Evolutionary conservation across 1,284 basidiomycete species (phyloP).

Genomic region (Austroboletus rostrupii): DNA sequence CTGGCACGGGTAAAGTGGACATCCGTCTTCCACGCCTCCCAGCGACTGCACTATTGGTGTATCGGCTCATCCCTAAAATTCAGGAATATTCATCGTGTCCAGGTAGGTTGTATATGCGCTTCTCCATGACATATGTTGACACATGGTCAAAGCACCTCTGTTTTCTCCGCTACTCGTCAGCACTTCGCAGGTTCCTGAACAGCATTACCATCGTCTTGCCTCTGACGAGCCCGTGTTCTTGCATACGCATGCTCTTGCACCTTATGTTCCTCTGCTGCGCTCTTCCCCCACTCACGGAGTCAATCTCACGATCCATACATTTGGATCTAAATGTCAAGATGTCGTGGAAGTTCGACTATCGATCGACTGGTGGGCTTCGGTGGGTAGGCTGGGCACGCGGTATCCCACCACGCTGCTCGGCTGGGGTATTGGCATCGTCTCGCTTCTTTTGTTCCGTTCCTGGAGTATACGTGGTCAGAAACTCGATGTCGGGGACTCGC

Average conservation of each 20-base stretch:
- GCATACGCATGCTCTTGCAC: slow-evolving; percentile 70
- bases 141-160: slow-evolving; percentile 36
- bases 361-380: slow-evolving; percentile 65
- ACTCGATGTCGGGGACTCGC: slow-evolving; percentile 44
- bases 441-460: slow-evolving; percentile 50
- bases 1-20: slow-evolving; percentile 30
- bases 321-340: slow-evolving; percentile 45
- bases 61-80: slow-evolving; percentile 41
- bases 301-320: slow-evolving; percentile 55
- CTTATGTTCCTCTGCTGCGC: slow-evolving; percentile 46
- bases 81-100: slow-evolving; percentile 20
- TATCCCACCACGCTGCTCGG: slow-evolving; percentile 66
- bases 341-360: slow-evolving; percentile 45
- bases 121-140: slow-evolving; percentile 5
- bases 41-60: slow-evolving; percentile 60
- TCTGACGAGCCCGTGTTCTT: slow-evolving; percentile 46
- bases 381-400: slow-evolving; percentile 68
- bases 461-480: slow-evolving; percentile 40
- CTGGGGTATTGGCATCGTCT: slow-evolving; percentile 68
- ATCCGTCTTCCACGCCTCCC: slow-evolving; percentile 48
- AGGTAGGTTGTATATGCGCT: slow-evolving; percentile 11
- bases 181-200: slow-evolving; percentile 55
- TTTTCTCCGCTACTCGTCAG: slow-evolving; percentile 59
- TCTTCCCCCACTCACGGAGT: slow-evolving; percentile 36
- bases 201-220: slow-evolving; percentile 62